A percentile compares a stretch with the other conserved stretches of the same genome.
These are phyloP conservation scores for Datisca glomerata DNA, from an alignment of 306 rosid species.

Conservation along the genomic window DNA sequence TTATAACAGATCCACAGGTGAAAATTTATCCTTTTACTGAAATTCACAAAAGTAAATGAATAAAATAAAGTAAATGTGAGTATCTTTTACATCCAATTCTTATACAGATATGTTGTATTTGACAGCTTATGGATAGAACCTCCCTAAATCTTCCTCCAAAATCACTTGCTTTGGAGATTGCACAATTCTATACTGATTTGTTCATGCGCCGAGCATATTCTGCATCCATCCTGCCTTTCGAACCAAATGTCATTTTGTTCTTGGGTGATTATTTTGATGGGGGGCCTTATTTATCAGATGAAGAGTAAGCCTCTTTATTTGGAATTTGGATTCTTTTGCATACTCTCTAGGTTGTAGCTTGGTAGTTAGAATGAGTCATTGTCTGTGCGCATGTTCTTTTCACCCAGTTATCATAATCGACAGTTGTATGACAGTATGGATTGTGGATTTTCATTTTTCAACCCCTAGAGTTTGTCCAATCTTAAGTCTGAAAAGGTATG, in stretches of 20 bases:
- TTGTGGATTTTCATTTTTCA: too few species aligned
- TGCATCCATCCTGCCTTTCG: constrained; percentile 48
- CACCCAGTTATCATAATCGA: too few species aligned
- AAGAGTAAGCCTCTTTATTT: constrained; percentile 77
- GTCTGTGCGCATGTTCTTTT: too few species aligned
- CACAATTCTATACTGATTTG: constrained; percentile 66
- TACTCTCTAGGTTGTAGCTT: too few species aligned
- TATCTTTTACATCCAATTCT: constrained; percentile 4
- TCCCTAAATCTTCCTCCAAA: constrained; percentile 52
- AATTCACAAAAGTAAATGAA: background rate
- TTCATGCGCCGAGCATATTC: constrained; percentile 75
- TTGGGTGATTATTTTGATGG: constrained; percentile 86
- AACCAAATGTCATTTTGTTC: constrained; percentile 60
- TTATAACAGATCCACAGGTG: constrained; percentile 81
- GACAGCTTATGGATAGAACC: constrained; percentile 73
- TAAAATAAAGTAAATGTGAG: constrained; percentile 1
- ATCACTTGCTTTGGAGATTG: constrained; percentile 57
- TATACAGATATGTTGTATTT: constrained; percentile 4
- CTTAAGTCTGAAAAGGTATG: too few species aligned
- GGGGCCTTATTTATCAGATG: constrained; percentile 50
- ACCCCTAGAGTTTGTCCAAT: too few species aligned
- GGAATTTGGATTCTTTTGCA: too few species aligned
- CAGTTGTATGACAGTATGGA: too few species aligned
- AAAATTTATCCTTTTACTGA: constrained; percentile 9
- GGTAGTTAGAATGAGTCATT: too few species aligned